Base-by-base conservation (phyloP, 257 asterid species). In the Handroanthus guayacan region DNA sequence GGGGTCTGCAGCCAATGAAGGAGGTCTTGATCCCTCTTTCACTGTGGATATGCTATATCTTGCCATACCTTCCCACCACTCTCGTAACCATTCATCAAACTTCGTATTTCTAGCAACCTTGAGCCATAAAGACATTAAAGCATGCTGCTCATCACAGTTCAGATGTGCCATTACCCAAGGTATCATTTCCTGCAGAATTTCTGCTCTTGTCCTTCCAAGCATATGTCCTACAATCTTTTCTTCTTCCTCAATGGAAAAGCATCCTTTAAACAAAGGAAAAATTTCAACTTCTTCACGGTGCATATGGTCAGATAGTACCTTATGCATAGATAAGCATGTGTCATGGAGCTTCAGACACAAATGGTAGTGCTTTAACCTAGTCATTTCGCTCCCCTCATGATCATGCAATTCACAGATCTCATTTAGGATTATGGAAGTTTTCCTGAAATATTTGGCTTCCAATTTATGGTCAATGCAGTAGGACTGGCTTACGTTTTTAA, bases 41-140 rank as follows among this genome's bases (percentile, higher is more conserved):
- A 76, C 75, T 51, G 68, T 75, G 69, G 86, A 82, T 50, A 57
- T 72, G 44, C 67, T 75, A 82, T 82, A 80, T 77, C 75, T 81
- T 17, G 86, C 71, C 87, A 88, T 80, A 62, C 86, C 95, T 63
- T 87, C 91, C 91, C 98, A 87, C 98, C 97, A 93, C 73, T 93
- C 98, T 44, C 86, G 82, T 62, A 93, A 75, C 97, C 97, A 93
- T 83, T 91, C 91, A 36, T 81, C 83, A 66, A 91, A 91, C 80
- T 89, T 89, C 1, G 97, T 93, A 75, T 82, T 60, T 81, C 84
- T 88, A 25, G 95, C 82, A 63, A 82, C 79, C 75, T 83, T 91
- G 70, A 80, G 87, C 97, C 96, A 93, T 43, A 90, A 80, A 65
- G 91, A 85, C 70, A 85, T 82, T 78, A 88, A 61, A 9, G 80